These are phyloP conservation scores for Didymella lethalis DNA, from an alignment of 2,329 filamentous ascomycete genomes.

Conservation along the genomic window DNA sequence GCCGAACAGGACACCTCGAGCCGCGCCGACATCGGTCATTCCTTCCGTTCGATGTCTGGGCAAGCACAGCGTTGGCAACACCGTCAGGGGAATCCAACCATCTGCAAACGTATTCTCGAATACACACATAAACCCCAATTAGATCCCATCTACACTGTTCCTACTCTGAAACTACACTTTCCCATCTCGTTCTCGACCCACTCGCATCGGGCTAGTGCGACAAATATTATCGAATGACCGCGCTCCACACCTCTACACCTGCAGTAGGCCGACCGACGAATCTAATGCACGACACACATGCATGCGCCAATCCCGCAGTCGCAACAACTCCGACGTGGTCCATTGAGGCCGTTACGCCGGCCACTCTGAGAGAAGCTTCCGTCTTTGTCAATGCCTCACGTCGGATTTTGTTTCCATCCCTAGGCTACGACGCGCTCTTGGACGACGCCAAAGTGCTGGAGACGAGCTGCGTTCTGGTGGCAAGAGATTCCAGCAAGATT, in stretches of 20 bases:
- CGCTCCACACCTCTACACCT: constrained; percentile 7
- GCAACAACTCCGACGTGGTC: constrained; percentile 4
- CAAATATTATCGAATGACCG: constrained; percentile 3
- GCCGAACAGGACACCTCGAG: background rate
- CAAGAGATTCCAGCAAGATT: background rate
- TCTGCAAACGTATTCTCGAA: background rate
- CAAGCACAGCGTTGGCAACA: background rate
- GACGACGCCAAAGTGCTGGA: constrained; percentile 3
- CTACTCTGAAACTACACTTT: background rate
- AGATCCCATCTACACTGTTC: background rate
- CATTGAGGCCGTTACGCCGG: constrained; percentile 13
- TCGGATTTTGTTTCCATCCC: constrained; percentile 12
- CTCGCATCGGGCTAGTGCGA: background rate
- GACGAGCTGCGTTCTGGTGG: constrained; percentile 2
- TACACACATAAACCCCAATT: background rate
- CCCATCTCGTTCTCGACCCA: background rate
- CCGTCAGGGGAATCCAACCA: background rate
- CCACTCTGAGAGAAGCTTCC: constrained; percentile 3
- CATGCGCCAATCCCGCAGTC: constrained; percentile 1
- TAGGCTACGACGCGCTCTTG: constrained; percentile 4
- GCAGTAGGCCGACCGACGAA: constrained; percentile 3
- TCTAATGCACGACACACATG: constrained; percentile 12
- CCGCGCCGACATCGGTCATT: constrained; percentile 17
- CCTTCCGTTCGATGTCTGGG: constrained; percentile 4
- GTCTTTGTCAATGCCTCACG: constrained; percentile 22